Evolutionary conservation across 495 filamentous ascomycete genomes (phyloP).

Genomic region (Aspergillus heteromorphus): DNA sequence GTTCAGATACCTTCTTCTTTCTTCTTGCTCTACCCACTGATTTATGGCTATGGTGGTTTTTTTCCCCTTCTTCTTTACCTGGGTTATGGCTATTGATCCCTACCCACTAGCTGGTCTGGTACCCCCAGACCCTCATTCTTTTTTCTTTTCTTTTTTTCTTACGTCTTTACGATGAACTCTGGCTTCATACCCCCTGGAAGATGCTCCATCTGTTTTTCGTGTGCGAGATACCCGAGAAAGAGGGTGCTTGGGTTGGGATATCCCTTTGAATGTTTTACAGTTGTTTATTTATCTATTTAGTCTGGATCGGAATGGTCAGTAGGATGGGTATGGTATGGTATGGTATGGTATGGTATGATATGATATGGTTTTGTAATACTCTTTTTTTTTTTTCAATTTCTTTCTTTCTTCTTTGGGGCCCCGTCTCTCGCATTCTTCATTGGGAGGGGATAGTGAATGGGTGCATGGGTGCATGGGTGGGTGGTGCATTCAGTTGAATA

Average conservation of each 20-base stretch:
- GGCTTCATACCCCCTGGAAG: slow-evolving; percentile 16
- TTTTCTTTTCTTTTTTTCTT: slow-evolving; percentile 7
- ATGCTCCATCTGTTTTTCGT: slow-evolving; percentile 8
- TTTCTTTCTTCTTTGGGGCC: neutral
- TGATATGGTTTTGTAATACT: neutral
- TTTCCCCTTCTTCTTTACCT: slow-evolving; percentile 1
- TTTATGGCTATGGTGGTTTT: neutral
- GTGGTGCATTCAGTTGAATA: too few species aligned
- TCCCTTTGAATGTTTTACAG: neutral
- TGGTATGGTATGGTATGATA: too few species aligned
- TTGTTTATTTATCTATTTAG: too few species aligned
- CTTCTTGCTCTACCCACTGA: too few species aligned
- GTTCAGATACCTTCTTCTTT: slow-evolving; percentile 8
- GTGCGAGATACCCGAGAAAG: slow-evolving; percentile 5
- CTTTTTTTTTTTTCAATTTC: neutral
- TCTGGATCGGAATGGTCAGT: too few species aligned
- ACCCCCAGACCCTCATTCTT: too few species aligned
- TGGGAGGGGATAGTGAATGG: too few species aligned
- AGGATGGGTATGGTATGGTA: too few species aligned
- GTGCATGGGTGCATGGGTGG: too few species aligned
- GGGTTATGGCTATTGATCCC: too few species aligned
- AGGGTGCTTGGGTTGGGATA: slow-evolving; percentile 3
- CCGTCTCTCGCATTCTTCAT: too few species aligned
- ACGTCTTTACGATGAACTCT: slow-evolving; percentile 19
- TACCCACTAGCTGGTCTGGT: too few species aligned